phyloP scores from a whole-genome alignment of 140 eudicot genomes.

The Stevia rebaudiana region DNA sequence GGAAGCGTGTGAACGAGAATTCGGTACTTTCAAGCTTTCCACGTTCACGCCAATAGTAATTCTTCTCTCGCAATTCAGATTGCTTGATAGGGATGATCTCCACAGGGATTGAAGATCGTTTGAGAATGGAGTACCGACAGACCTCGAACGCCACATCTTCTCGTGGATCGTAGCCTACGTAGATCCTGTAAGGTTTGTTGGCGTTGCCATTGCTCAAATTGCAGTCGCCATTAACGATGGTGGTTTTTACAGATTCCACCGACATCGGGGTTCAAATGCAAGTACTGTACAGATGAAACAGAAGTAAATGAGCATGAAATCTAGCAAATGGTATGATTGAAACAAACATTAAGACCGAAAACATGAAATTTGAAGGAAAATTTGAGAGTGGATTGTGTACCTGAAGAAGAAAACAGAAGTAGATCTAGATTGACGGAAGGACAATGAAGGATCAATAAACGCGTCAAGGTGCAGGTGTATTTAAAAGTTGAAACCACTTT shows the following conservation, averaged over 20 bases:
- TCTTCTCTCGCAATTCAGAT: slow-evolving; percentile 51
- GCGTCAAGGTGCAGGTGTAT: slow-evolving; percentile 18
- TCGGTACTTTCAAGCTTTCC: slow-evolving; percentile 85
- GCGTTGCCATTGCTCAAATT: slow-evolving; percentile 12
- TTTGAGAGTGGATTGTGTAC: slow-evolving; percentile 20
- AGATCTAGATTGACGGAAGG: slow-evolving; percentile 30
- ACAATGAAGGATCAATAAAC: slow-evolving; percentile 22
- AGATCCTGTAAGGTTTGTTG: slow-evolving; percentile 46
- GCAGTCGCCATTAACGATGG: slow-evolving; percentile 13
- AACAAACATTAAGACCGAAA: slow-evolving; percentile 6
- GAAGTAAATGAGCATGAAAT: neutral
- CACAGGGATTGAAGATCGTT: slow-evolving; percentile 69
- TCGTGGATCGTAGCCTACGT: slow-evolving; percentile 78
- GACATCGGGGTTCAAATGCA: slow-evolving; percentile 17
- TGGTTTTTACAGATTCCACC: slow-evolving; percentile 15
- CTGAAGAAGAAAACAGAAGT: slow-evolving; percentile 1
- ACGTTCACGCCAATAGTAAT: slow-evolving; percentile 66
- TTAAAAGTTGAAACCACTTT: too few relatives aligned
- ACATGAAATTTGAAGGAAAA: neutral
- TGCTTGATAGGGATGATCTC: slow-evolving; percentile 78
- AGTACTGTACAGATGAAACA: slow-evolving; percentile 12
- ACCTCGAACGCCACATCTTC: slow-evolving; percentile 84
- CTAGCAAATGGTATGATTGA: neutral
- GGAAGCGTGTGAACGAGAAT: slow-evolving; percentile 69
- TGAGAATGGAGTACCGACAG: slow-evolving; percentile 59